Evolutionary conservation across 2,329 filamentous ascomycete genomes (phyloP), one percentile per base, ranked within the genome.

Genomic region (Harringtonia lauricola): DNA sequence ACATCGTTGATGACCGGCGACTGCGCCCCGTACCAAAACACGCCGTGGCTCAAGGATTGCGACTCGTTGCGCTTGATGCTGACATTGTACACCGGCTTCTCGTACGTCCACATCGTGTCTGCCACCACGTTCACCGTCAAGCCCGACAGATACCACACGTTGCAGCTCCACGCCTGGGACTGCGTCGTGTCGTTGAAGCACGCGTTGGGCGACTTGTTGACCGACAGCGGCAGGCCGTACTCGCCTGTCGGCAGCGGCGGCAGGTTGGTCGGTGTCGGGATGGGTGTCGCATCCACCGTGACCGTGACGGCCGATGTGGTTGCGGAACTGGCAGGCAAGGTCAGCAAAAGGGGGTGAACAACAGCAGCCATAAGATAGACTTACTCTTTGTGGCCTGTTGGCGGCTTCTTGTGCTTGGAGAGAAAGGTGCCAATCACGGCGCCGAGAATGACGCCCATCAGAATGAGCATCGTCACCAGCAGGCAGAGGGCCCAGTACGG

Each of bases 161-260:
- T 66, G 55, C 81, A 86, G 46, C 67, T 74, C 81, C 81, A 86
- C 1, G 79, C 73, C 40, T 66, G 58, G n/a, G 66, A 62, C 51
- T 79, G 71, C 1, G 58, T 65, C 1, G 68, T 64, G 44, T 81
- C 67, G 28, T 66, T 65, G 47, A 85, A 66, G 55, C 81, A 86
- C 0, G 67, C 65, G 34, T 65, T 68, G 15, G 74, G 70, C 3
- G 64, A 63, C 43, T 67, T 64, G 43, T 66, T 68, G 3, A 70
- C 62, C 37, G 68, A 62, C 5, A 78, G 60, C 4, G 76, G 72
- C n/a, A 86, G 57, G 19, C 62, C 60, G 49, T 64, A 85, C 0
- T 61, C 64, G 3, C 81, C 81, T 3, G 67, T 70, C 1, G 71
- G 66, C 26, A 82, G 64, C 3, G 67, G 55, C 22, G 68, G 62